Evolutionary conservation across 495 filamentous ascomycete genomes (phyloP).

Genomic region (Hyaloscypha hepaticicola): DNA sequence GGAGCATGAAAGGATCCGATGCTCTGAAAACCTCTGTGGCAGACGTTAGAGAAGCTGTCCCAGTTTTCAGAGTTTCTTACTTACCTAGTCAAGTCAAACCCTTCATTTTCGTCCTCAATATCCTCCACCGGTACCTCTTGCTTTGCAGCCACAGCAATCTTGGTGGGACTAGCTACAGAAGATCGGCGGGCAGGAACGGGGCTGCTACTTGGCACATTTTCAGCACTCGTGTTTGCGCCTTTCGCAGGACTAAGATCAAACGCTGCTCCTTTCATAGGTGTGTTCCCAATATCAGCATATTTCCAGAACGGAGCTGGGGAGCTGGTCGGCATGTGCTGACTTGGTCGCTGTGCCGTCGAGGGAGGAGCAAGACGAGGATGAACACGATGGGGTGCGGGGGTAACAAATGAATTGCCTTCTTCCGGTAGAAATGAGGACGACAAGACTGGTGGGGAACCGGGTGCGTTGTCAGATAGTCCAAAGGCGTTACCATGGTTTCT

Average conservation of each 20-base stretch:
- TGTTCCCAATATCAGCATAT: conserved; percentile 73
- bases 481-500: conserved; percentile 47
- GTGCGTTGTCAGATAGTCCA: conserved; percentile 57
- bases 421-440: conserved; percentile 60
- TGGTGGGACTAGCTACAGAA: conserved; percentile 34
- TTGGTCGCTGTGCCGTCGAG: conserved; percentile 84
- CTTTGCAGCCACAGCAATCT: conserved; percentile 14
- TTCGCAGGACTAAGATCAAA: conserved; percentile 52
- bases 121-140: conserved; percentile 45
- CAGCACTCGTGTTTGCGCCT: conserved; percentile 29
- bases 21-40: conserved; percentile 63
- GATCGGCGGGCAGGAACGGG: conserved; percentile 27
- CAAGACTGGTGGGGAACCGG: conserved; percentile 67
- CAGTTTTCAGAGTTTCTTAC: background rate
- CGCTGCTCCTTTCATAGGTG: conserved; percentile 61
- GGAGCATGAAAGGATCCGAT: conserved; percentile 64
- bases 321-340: conserved; percentile 91
- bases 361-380: conserved; percentile 84
- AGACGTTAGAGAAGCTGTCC: conserved; percentile 30
- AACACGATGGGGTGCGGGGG: conserved; percentile 80
- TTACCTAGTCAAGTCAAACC: conserved; percentile 37
- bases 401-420: conserved; percentile 62
- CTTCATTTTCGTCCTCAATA: conserved; percentile 49
- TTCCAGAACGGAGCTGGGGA: conserved; percentile 98
- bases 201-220: conserved; percentile 62